Evolutionary conservation across 1,284 basidiomycete genomes (phyloP).

Genomic region (Schizophyllum amplum): DNA sequence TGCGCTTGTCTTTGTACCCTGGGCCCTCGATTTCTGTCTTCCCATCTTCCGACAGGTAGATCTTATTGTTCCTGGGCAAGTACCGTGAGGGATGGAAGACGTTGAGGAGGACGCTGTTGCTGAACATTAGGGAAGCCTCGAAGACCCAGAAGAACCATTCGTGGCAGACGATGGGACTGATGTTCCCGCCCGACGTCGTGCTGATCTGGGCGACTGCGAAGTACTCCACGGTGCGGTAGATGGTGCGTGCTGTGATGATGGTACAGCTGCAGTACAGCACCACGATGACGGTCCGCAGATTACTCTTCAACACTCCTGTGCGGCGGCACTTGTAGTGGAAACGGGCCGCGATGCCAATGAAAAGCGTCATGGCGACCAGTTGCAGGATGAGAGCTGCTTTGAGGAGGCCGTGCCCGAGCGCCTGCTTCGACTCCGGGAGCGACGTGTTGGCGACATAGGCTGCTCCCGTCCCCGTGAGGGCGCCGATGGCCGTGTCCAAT

Average conservation of each 20-base stretch:
- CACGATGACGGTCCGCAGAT: background rate
- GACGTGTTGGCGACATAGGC: background rate
- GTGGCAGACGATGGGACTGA: slow-evolving; percentile 1
- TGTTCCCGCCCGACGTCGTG: background rate
- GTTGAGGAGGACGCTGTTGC: slow-evolving; percentile 1
- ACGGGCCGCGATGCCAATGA: background rate
- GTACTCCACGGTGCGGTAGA: slow-evolving; percentile 7
- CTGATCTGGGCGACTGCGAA: slow-evolving; percentile 1
- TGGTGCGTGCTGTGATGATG: slow-evolving; percentile 3
- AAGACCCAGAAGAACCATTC: slow-evolving; percentile 7
- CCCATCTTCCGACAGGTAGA: slow-evolving; percentile 3
- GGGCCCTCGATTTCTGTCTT: slow-evolving; percentile 3
- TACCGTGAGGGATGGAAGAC: slow-evolving; percentile 2
- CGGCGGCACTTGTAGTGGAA: slow-evolving; percentile 1
- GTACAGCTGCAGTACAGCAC: slow-evolving; percentile 3
- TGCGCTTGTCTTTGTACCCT: slow-evolving; percentile 3
- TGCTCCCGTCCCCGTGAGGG: slow-evolving; percentile 4
- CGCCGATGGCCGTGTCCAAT: slow-evolving; percentile 1
- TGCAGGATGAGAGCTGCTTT: slow-evolving; percentile 3
- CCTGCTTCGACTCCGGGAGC: background rate
- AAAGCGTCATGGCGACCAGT: slow-evolving; percentile 1
- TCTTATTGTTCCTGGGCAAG: slow-evolving; percentile 5
- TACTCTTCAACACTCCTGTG: background rate
- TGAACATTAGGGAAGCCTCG: slow-evolving; percentile 3
- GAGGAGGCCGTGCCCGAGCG: slow-evolving; percentile 1